Evolutionary conservation across 192 early-diverging fungal genomes (phyloP).

Genomic region (Linnemannia elongata): DNA sequence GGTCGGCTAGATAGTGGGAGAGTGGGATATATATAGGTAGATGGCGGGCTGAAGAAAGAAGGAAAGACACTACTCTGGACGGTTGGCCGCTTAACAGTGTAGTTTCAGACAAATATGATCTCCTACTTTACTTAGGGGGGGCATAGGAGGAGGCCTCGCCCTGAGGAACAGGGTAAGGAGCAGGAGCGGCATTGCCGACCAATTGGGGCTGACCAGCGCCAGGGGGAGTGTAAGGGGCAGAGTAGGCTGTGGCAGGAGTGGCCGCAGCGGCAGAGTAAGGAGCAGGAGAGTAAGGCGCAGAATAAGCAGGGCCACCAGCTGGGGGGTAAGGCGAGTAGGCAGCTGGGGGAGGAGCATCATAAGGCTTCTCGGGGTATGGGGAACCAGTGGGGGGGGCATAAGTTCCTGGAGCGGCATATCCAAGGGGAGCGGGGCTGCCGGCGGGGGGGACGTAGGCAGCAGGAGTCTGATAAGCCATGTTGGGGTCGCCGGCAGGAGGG

Average conservation of each 20-base stretch:
- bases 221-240: constrained; percentile 9
- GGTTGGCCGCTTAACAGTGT: too few species aligned
- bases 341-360: constrained; percentile 15
- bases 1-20: too few species aligned
- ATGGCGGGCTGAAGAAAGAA: too few species aligned
- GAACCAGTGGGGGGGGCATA: constrained; percentile 13
- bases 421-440: neutral
- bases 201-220: constrained; percentile 18
- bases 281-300: neutral
- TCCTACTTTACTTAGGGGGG: constrained; percentile 28
- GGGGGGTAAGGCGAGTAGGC: constrained; percentile 34
- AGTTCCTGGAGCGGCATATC: constrained; percentile 7
- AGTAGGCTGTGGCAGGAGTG: constrained; percentile 11
- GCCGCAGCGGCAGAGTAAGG: neutral
- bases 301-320: constrained; percentile 1
- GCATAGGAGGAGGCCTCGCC: constrained; percentile 38
- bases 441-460: constrained; percentile 23
- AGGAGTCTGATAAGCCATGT: constrained; percentile 41
- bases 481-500: constrained; percentile 50
- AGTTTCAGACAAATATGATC: too few species aligned
- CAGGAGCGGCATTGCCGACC: neutral
- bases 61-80: too few species aligned
- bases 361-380: constrained; percentile 21
- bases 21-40: too few species aligned
- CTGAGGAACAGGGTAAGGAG: constrained; percentile 47